Evolutionary conservation across 106 monocot genomes (phyloP).

Genomic region (Platanthera zijinensis): DNA sequence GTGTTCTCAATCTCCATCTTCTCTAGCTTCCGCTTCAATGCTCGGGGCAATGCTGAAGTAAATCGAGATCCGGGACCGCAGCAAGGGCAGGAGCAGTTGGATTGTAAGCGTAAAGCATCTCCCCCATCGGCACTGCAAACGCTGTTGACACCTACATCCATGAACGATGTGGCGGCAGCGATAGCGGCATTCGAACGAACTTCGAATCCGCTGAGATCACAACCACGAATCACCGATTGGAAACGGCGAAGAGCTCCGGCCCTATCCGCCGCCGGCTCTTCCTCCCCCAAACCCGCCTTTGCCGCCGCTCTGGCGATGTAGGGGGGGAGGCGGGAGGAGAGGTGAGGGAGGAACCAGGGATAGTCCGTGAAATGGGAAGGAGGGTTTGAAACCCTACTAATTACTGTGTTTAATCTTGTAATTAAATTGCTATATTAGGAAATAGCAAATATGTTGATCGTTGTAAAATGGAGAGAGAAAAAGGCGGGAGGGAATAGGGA

Average conservation of each 20-base stretch:
- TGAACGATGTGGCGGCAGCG: background rate
- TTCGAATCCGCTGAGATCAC: background rate
- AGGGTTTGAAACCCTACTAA: constrained; percentile 4
- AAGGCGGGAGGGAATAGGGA: background rate
- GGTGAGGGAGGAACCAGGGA: constrained; percentile 2
- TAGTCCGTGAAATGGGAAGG: background rate
- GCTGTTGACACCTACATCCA: background rate
- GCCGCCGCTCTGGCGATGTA: background rate
- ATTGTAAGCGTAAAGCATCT: background rate
- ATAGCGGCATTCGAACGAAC: background rate
- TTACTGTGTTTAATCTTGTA: background rate
- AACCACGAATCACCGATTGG: background rate
- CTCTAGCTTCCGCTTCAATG: constrained; percentile 8
- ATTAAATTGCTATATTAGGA: background rate
- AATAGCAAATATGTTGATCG: background rate
- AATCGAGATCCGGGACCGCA: background rate
- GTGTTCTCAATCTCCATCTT: background rate
- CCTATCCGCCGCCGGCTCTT: background rate
- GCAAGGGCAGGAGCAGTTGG: background rate
- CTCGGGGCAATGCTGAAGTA: background rate
- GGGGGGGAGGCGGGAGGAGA: background rate
- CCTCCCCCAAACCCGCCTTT: background rate
- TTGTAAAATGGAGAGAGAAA: background rate
- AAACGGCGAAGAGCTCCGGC: background rate
- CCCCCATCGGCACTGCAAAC: background rate